Base-by-base conservation (phyloP, 2,329 filamentous ascomycete species). In the Fusarium anguioides region DNA sequence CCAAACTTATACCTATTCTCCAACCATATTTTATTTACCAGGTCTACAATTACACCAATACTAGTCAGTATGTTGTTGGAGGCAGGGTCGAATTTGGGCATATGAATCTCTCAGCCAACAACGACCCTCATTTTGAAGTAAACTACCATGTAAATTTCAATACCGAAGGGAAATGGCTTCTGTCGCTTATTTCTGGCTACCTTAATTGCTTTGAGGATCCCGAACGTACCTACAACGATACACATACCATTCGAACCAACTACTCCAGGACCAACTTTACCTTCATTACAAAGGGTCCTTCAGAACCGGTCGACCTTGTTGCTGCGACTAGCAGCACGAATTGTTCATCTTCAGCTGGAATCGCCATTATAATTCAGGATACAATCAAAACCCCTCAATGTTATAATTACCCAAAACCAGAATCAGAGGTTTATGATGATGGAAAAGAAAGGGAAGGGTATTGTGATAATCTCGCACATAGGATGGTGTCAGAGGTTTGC, bases 271-370 rank as follows among this genome's bases (percentile, higher is more conserved):
- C 5, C 15, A 21, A 6, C 26, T 9, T 57, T 12, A 33, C 39
- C 5, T 60, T 57, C 10, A 60, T 46, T 31, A 51, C 39, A 11
- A 57, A 57, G 26, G 52, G 52, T 5, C 33, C 39, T 18, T 46
- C 52, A 14, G 23, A 33, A 20, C 26, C 31, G 17, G n/a, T 51
- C 12, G 57, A 60, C 23, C 45, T 57, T 15, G 33, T 23, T 36
- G 27, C 45, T 20, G 52, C 27, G 1, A 60, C 40, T 9, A 20
- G 17, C 17, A 6, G 3, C 17, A 41, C 46, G 27, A 33, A 23
- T 14, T 60, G 33, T 18, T 18, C 52, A 4, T 26, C 26, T 21
- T 21, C 52, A n/a, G 27, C 7, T n/a, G 49, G 49, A 26, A 12
- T 44, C n/a, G 24, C 29, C 14, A 15, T 44, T 14, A 10, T 44